These are phyloP conservation scores for Zhuliangozyma parablackwelliae DNA, from an alignment of 1,139 yeast genomes.

Conservation along the genomic window DNA sequence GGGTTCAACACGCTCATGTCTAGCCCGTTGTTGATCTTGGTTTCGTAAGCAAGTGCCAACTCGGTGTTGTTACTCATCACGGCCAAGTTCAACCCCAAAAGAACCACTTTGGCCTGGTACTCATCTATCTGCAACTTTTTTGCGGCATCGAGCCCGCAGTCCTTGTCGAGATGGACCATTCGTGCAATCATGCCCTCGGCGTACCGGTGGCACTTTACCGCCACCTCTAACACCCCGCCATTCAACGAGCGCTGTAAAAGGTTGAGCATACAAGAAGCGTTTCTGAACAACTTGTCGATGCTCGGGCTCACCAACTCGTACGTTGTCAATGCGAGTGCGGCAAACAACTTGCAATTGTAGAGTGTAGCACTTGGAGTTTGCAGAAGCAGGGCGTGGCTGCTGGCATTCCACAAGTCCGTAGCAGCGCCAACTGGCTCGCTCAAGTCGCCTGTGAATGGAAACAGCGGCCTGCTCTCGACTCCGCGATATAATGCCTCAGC, in stretches of 20 bases:
- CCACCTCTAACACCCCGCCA: constrained; percentile 8
- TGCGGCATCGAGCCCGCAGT: constrained; percentile 1
- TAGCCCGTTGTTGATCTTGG: constrained; percentile 1
- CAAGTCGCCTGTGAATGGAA: constrained; percentile 4
- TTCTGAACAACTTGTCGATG: constrained; percentile 14
- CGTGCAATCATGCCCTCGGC: constrained; percentile 4
- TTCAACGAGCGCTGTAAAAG: constrained; percentile 10
- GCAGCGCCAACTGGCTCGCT: constrained; percentile 13
- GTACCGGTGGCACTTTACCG: constrained; percentile 8
- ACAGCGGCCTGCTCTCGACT: constrained; percentile 1
- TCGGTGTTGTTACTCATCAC: constrained; percentile 3
- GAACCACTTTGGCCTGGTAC: constrained; percentile 3
- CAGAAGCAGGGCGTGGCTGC: constrained; percentile 1
- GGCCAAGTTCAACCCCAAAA: constrained; percentile 7
- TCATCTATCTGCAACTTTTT: constrained; percentile 3
- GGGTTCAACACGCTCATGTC: neutral
- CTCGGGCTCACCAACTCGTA: constrained; percentile 14
- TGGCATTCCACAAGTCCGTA: constrained; percentile 22
- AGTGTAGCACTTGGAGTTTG: neutral
- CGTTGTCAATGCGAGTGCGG: constrained; percentile 17
- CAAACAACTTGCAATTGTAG: constrained; percentile 15
- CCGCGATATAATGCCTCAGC: constrained; percentile 8
- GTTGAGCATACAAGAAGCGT: constrained; percentile 14
- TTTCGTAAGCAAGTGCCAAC: constrained; percentile 4
- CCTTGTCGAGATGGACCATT: constrained; percentile 4